Percentiles rank a stretch among this genome's conserved stretches.
Evolutionary conservation across 441 rosid genomes (phyloP).

Genomic region (Adansonia gregorii): DNA sequence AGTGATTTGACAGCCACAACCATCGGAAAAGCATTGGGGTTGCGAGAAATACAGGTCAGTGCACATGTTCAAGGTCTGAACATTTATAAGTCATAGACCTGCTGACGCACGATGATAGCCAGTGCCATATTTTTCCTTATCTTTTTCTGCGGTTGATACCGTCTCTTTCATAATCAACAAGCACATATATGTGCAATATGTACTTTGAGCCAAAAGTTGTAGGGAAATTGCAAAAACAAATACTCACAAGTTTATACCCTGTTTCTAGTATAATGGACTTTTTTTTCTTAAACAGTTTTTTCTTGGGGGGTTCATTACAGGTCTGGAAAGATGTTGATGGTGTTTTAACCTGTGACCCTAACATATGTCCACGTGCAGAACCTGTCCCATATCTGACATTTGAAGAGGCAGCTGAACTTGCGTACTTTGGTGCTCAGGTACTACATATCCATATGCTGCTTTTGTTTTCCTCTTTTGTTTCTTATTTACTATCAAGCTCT

Average conservation of each 20-base stretch:
- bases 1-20: constrained; percentile 97
- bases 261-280: neutral
- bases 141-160: neutral
- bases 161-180: neutral
- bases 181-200: neutral
- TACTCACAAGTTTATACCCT: neutral
- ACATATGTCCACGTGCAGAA: constrained; percentile 68
- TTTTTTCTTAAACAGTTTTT: neutral
- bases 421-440: constrained; percentile 99
- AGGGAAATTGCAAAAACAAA: neutral
- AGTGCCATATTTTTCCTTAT: neutral
- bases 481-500: neutral
- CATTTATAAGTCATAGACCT: neutral
- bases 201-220: neutral
- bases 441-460: neutral
- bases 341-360: constrained; percentile 95
- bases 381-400: constrained; percentile 88
- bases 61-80: neutral
- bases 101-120: neutral
- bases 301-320: constrained; percentile 37
- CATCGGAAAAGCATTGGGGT: constrained; percentile 87
- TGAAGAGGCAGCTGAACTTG: constrained; percentile 98
- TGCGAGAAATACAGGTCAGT: constrained; percentile 90
- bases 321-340: constrained; percentile 99
- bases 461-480: neutral